Conservation (phyloP, 495 filamentous ascomycete species). For the Penicillium salamii region DNA sequence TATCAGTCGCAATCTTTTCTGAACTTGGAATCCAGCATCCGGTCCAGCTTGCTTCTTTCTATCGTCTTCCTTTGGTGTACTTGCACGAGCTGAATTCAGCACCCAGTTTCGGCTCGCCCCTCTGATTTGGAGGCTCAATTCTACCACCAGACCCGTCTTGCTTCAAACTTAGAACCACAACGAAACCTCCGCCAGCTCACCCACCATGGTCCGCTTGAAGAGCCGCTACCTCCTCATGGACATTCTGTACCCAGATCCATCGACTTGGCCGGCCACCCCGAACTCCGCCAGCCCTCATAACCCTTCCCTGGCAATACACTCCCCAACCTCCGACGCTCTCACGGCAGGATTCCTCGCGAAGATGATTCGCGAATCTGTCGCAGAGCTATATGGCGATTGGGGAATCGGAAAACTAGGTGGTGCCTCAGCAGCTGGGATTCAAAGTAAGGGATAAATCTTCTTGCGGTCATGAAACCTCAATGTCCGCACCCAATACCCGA, state of each 20-base stretch:
- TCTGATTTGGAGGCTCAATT: too few relatives aligned
- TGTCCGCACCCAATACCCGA: too few relatives aligned
- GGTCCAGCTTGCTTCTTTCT: neutral
- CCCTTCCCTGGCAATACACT: conserved; percentile 63
- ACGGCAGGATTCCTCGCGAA: conserved; percentile 60
- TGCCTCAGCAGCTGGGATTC: conserved; percentile 58
- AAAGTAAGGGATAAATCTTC: conserved; percentile 53
- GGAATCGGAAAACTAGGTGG: conserved; percentile 62
- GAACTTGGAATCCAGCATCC: neutral
- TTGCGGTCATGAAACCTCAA: too few relatives aligned
- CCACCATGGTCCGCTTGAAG: conserved; percentile 88
- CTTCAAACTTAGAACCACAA: too few relatives aligned
- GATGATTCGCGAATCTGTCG: conserved; percentile 65
- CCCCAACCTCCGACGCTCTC: conserved; percentile 67
- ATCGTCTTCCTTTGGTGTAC: too few relatives aligned
- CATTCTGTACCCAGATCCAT: conserved; percentile 76
- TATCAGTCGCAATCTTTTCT: conserved; percentile 10
- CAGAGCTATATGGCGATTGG: conserved; percentile 84
- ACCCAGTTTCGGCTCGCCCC: too few relatives aligned
- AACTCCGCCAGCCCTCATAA: conserved; percentile 14
- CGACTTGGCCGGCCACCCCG: conserved; percentile 27
- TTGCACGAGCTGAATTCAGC: too few relatives aligned
- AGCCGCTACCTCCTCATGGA: conserved; percentile 89
- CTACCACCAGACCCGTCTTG: too few relatives aligned
- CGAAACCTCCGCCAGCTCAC: too few relatives aligned